Evolutionary conservation across 108 stramenopile genomes (phyloP), one percentile per base, ranked within the genome.

Genomic region (Mediolabrus comicus): DNA sequence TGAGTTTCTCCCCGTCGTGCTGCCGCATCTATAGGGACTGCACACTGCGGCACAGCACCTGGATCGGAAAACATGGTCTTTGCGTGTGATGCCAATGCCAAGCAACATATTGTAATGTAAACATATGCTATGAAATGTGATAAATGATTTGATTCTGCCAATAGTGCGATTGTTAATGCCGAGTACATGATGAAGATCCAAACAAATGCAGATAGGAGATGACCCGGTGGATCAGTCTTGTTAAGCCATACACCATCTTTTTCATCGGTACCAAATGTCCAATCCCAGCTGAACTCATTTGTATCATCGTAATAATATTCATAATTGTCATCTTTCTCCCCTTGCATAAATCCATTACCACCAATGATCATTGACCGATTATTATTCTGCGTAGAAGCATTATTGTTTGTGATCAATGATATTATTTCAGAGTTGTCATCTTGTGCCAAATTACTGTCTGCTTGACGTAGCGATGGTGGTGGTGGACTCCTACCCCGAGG

Each of bases 11-110:
- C 72, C 31, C 70, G 38, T 13, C 83, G 65, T 12, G 69, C 84
- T 69, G 83, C 83, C 22, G 84, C 74, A 68, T 94, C 81, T 22
- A 74, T 59, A 12, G 92, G 90, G 43, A 87, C 83, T 16, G 92
- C 92, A 46, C 80, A 74, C 34, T 75, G 56, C 1, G 95, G 93
- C 19, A 97, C 94, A 39, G 93, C 90, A 17, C 95, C 96, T 2
- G 97, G 97, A 82, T 98, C 95, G 14, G 95, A 94, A 52, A 95
- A 68, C 41, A 76, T 69, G 29, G 90, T 92, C 75, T 89, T 87
- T 35, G 87, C 87, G 53, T 92, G 90, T 27, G 69, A 87, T 7
- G 90, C 84, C 72, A 92, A 63, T 2, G 87, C 80, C 80, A 92
- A 67, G 12, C 65, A 63, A 33, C 76, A 83, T 25, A 92, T 51